Evolutionary conservation across 2,329 filamentous ascomycete genomes (phyloP).

Genomic region (Macroventuria anomochaeta): DNA sequence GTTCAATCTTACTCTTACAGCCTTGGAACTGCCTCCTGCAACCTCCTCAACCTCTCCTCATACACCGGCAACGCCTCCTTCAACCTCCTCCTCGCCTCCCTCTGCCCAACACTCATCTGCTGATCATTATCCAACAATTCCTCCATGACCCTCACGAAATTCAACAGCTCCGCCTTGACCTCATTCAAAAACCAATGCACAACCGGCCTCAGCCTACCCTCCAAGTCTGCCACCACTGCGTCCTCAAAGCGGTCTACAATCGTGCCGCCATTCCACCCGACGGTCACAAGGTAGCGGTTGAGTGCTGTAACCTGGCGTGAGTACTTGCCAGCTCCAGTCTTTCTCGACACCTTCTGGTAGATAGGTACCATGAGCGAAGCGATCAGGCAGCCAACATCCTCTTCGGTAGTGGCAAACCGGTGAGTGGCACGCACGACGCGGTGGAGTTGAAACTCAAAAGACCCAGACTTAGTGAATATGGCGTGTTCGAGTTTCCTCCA

Average conservation of each 20-base stretch:
- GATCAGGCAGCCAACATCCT: constrained; percentile 9
- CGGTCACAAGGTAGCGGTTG: constrained; percentile 7
- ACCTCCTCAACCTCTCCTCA: constrained; percentile 1
- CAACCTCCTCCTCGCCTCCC: constrained; percentile 9
- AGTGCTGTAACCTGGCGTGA: constrained; percentile 5
- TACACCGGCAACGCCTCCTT: constrained; percentile 2
- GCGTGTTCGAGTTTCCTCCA: constrained; percentile 17
- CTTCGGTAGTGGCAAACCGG: constrained; percentile 12
- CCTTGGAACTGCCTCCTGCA: constrained; percentile 1
- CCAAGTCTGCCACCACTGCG: constrained; percentile 4
- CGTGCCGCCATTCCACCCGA: constrained; percentile 9
- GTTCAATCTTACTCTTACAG: background rate
- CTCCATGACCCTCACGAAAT: constrained; percentile 13
- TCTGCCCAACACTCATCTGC: constrained; percentile 10
- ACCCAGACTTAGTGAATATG: constrained; percentile 7
- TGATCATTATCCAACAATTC: constrained; percentile 9
- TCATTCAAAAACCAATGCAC: constrained; percentile 15
- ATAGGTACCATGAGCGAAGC: constrained; percentile 11
- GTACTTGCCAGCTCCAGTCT: constrained; percentile 8
- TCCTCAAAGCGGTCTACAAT: constrained; percentile 15
- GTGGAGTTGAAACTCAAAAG: constrained; percentile 17
- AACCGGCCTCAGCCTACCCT: constrained; percentile 1
- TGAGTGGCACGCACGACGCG: constrained; percentile 12
- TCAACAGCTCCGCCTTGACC: constrained; percentile 11
- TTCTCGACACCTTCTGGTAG: constrained; percentile 4